These are phyloP conservation scores for Lepidium aucheri DNA, from an alignment of 345 rosid species.

Conservation along the genomic window DNA sequence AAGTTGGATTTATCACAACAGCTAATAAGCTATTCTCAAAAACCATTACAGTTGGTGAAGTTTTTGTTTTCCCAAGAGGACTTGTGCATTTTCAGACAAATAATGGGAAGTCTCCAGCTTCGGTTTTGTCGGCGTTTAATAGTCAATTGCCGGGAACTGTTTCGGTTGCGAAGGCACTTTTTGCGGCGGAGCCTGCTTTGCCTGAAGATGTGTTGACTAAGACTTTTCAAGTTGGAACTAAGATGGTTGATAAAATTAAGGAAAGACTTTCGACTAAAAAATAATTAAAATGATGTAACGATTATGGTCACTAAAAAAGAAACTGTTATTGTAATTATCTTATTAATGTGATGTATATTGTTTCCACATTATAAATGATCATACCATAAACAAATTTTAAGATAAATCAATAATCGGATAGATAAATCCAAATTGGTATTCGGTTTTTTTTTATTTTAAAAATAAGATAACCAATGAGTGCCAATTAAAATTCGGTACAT, in stretches of 20 bases:
- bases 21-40: constrained; percentile 44
- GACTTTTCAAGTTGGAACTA: constrained; percentile 55
- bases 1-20: constrained; percentile 61
- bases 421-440: no score
- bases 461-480: no score
- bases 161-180: constrained; percentile 35
- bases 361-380: no score
- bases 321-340: not conserved
- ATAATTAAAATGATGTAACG: not conserved
- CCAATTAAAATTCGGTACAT: no score
- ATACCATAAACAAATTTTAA: no score
- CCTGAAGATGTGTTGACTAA: constrained; percentile 54
- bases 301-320: not conserved
- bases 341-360: not conserved
- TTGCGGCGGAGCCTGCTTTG: constrained; percentile 40
- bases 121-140: constrained; percentile 46
- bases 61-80: constrained; percentile 54
- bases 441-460: no score
- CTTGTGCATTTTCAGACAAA: constrained; percentile 66
- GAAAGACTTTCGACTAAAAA: constrained; percentile 46
- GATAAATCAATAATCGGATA: no score
- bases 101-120: constrained; percentile 35
- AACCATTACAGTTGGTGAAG: constrained; percentile 43
- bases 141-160: constrained; percentile 65
- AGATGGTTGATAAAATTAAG: constrained; percentile 48